A percentile compares a stretch with the other conserved stretches of the same genome.
Conservation (phyloP, 2,329 filamentous ascomycete species). For the Metarhizium album region DNA sequence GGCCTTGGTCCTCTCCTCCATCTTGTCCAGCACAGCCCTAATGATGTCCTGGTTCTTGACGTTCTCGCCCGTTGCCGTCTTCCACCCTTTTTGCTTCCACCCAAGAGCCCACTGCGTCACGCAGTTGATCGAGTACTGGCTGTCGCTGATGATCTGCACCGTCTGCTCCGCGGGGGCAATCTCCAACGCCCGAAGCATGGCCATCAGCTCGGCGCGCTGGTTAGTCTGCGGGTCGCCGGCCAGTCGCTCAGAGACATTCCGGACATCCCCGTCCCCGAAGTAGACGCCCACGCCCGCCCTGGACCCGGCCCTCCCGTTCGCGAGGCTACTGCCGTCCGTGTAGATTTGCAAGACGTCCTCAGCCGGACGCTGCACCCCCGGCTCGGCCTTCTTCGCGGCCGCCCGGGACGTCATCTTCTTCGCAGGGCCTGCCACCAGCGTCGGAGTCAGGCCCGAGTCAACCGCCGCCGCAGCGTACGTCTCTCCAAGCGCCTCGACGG, state of each 20-base stretch:
- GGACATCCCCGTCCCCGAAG: constrained; percentile 45
- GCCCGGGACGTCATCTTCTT: constrained; percentile 15
- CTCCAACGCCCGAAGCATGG: constrained; percentile 74
- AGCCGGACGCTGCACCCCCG: constrained; percentile 2
- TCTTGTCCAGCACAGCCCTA: constrained; percentile 56
- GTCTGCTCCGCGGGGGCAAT: constrained; percentile 55
- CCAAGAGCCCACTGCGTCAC: constrained; percentile 70
- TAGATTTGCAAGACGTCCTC: constrained; percentile 32
- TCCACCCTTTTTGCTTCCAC: constrained; percentile 72
- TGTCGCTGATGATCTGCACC: constrained; percentile 78
- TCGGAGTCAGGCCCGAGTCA: constrained; percentile 10
- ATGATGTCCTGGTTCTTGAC: constrained; percentile 87
- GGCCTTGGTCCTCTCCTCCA: constrained; percentile 54
- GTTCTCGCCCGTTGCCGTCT: constrained; percentile 53
- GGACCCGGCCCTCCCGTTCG: constrained; percentile 46
- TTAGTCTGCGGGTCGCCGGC: constrained; percentile 74
- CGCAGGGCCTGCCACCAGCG: constrained; percentile 7
- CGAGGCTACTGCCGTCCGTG: constrained; percentile 51
- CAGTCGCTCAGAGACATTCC: constrained; percentile 66
- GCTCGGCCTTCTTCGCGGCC: background rate
- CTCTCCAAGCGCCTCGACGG: constrained; percentile 29
- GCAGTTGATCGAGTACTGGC: constrained; percentile 82
- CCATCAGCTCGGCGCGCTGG: constrained; percentile 89
- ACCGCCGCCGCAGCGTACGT: constrained; percentile 10
- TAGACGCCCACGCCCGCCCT: constrained; percentile 52